Conservation (phyloP, 2,329 filamentous ascomycete genomes). For the Stagonosporopsis chrysanthemi region DNA sequence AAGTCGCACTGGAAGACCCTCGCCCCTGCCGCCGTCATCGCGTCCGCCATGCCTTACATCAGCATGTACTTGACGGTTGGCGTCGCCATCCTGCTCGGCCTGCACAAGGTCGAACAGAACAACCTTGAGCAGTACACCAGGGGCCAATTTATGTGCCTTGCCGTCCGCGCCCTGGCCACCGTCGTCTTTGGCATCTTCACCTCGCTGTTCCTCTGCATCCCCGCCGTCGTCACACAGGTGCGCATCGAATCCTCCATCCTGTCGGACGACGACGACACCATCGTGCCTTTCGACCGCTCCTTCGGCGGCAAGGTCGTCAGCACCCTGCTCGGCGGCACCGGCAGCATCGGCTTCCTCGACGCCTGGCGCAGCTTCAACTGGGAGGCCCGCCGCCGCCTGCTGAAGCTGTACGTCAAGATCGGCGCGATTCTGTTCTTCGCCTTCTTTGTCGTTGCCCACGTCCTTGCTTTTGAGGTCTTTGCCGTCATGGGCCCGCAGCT, state of each 20-base stretch:
- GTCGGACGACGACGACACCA: slow-evolving; percentile 79
- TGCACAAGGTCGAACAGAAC: slow-evolving; percentile 46
- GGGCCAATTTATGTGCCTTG: slow-evolving; percentile 39
- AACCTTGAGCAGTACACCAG: slow-evolving; percentile 47
- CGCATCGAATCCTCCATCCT: slow-evolving; percentile 89
- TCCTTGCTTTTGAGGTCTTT: slow-evolving; percentile 63
- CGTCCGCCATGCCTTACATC: slow-evolving; percentile 66
- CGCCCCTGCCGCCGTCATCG: slow-evolving; percentile 70
- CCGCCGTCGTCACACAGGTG: slow-evolving; percentile 76
- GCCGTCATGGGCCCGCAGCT: slow-evolving; percentile 54
- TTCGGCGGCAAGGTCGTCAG: slow-evolving; percentile 80
- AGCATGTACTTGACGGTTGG: slow-evolving; percentile 59
- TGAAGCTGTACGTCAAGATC: slow-evolving; percentile 79
- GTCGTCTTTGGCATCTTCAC: slow-evolving; percentile 55
- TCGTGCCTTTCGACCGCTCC: slow-evolving; percentile 89
- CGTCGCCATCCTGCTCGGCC: slow-evolving; percentile 44
- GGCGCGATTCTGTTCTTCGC: slow-evolving; percentile 61
- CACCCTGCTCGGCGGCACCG: slow-evolving; percentile 75
- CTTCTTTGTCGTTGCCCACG: slow-evolving; percentile 55
- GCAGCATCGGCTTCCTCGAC: slow-evolving; percentile 74
- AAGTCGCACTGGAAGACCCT: slow-evolving; percentile 73
- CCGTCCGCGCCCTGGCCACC: slow-evolving; percentile 54
- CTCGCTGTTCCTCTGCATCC: slow-evolving; percentile 76
- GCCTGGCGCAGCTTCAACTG: slow-evolving; percentile 82
- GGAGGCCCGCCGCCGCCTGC: slow-evolving; percentile 73